A percentile compares a stretch with the other conserved stretches of the same genome.
phyloP scores from a whole-genome alignment of 805 yeast species.

The Kuraishia capsulata region DNA sequence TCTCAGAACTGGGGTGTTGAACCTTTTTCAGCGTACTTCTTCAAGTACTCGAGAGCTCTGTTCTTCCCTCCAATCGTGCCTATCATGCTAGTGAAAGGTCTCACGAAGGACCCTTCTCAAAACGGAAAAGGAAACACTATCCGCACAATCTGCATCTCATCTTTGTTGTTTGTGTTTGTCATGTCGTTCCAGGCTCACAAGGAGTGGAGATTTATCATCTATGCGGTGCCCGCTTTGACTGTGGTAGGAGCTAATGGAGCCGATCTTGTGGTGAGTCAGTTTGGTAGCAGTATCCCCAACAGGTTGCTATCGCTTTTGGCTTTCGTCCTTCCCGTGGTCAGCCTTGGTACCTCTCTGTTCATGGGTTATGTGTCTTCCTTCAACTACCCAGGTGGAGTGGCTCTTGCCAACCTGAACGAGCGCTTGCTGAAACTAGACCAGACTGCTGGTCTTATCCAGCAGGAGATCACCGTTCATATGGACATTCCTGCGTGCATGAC shows the following conservation, averaged over 20 bases:
- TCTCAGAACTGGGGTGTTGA: slow-evolving; percentile 79
- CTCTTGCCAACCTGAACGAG: slow-evolving; percentile 45
- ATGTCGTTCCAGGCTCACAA: slow-evolving; percentile 86
- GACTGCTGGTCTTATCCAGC: slow-evolving; percentile 3
- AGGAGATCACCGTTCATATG: slow-evolving; percentile 46
- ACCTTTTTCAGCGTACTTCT: slow-evolving; percentile 63
- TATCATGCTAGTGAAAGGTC: slow-evolving; percentile 26
- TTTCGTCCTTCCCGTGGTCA: slow-evolving; percentile 14
- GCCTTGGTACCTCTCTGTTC: slow-evolving; percentile 30
- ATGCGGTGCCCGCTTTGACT: slow-evolving; percentile 59
- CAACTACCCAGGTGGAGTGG: slow-evolving; percentile 89
- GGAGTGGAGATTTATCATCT: slow-evolving; percentile 87
- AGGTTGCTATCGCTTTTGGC: slow-evolving; percentile 11
- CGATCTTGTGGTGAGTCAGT: slow-evolving; percentile 5
- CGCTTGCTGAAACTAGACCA: slow-evolving; percentile 16
- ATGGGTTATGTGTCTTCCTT: slow-evolving; percentile 56
- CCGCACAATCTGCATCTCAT: slow-evolving; percentile 39
- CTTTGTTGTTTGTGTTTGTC: slow-evolving; percentile 44
- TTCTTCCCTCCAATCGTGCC: slow-evolving; percentile 38
- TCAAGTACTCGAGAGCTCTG: slow-evolving; percentile 37
- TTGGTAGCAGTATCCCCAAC: background rate
- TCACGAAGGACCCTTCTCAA: slow-evolving; percentile 11
- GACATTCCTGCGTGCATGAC: slow-evolving; percentile 82
- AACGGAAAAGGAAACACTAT: slow-evolving; percentile 16
- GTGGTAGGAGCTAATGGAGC: slow-evolving; percentile 32